phyloP scores from a whole-genome alignment of 495 filamentous ascomycete genomes.

The Jackrogersella multiformis region DNA sequence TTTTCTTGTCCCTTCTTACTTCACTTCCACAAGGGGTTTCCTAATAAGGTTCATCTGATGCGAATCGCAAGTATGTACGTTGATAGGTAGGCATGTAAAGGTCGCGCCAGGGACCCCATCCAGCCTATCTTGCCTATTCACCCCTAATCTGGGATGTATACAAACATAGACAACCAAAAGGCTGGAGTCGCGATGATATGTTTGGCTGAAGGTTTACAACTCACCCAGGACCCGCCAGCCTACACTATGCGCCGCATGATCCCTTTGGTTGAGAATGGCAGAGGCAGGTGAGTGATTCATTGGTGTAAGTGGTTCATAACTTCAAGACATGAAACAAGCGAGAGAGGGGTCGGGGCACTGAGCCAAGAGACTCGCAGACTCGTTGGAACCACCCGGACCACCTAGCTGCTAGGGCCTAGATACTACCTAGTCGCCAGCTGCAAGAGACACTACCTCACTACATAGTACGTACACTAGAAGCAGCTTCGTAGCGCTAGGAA shows the following conservation, averaged over 20 bases:
- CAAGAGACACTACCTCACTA: background rate
- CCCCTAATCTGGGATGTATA: constrained; percentile 33
- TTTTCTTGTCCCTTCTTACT: background rate
- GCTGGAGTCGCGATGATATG: constrained; percentile 35
- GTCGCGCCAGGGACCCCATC: constrained; percentile 26
- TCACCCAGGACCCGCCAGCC: constrained; percentile 38
- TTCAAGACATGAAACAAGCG: constrained; percentile 41
- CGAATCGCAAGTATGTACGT: constrained; percentile 23
- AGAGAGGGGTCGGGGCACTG: constrained; percentile 32
- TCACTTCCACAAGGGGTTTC: constrained; percentile 33
- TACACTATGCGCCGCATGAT: constrained; percentile 44
- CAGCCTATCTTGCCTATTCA: constrained; percentile 33
- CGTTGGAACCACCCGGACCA: constrained; percentile 29
- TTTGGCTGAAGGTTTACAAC: constrained; percentile 42
- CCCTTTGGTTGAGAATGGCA: constrained; percentile 37
- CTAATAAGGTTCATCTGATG: constrained; percentile 36
- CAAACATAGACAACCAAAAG: constrained; percentile 35
- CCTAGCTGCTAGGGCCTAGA: background rate
- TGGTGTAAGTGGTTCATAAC: constrained; percentile 40
- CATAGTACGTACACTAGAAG: too few relatives aligned
- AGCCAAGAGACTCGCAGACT: constrained; percentile 23
- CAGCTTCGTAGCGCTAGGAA: constrained; percentile 18
- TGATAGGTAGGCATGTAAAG: constrained; percentile 16
- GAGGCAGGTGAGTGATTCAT: constrained; percentile 34
- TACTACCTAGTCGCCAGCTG: background rate